Base-by-base conservation (phyloP, 768 basidiomycete genomes). In the Podaxis mareebaensis region DNA sequence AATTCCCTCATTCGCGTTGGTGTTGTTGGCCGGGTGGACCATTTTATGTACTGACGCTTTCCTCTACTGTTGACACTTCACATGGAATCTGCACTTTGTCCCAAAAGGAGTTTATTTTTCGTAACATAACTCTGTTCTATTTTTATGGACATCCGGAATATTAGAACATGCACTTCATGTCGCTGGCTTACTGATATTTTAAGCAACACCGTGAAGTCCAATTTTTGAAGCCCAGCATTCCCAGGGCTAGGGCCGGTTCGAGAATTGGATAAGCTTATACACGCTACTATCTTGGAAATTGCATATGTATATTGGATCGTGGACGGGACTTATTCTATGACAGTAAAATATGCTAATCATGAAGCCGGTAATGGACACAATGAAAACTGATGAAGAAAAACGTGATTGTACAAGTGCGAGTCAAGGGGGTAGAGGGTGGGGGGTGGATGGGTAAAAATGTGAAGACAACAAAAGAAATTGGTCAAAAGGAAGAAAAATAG, bases 21-120 rank as follows among this genome's bases (percentile, higher is more conserved):
- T 46, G 15, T n/a, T 48, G 22, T 59, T 28, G 58, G 58, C 46
- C 58, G 24, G 58, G 58, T 38, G 58, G 58, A 59, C 48, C 46
- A 59, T 38, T 39, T 15, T 40, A 7, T 39, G 11, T 30, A 13
- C 20, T 24, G 44, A 11, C 20, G 30, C n/a, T 36, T 55, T 38
- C 20, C 7, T 42, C 17, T 42, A 4, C 17, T 42, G 3, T 20
- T 46, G 8, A 20, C n/a, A 46, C 7, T 46, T 33, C 10, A 44
- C 12, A 3, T 44, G 20, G n/a, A 8, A 17, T 46, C n/a, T 15
- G 44, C 44, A 17, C 20, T 10, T 20, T 46, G 44, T 46, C 20
- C n/a, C 10, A 20, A 15, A 13, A n/a, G 15, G n/a, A 13, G 15
- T 44, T 44, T n/a, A 15, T 15, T 44, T 17, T 4, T 42, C 33